Percentiles rank a stretch among this genome's conserved stretches.
Conservation (phyloP, 2,329 filamentous ascomycete genomes). For the Byssoonygena ceratinophila region DNA sequence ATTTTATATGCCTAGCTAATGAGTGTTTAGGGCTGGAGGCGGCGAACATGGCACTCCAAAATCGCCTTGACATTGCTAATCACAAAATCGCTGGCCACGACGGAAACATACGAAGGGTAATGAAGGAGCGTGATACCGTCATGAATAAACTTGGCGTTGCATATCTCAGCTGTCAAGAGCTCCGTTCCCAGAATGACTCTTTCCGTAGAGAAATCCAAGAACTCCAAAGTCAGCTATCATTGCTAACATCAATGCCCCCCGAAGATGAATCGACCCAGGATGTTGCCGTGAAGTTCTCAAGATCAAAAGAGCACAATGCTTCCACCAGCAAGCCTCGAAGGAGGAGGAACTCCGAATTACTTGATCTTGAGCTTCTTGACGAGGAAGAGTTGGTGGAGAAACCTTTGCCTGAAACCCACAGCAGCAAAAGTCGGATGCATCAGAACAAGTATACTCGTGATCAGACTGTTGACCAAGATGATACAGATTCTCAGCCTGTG, state of each 20-base stretch:
- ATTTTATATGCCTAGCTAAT: slow-evolving; percentile 27
- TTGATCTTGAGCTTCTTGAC: slow-evolving; percentile 9
- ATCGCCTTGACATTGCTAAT: slow-evolving; percentile 45
- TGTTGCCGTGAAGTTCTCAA: not conserved
- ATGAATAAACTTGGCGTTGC: slow-evolving; percentile 48
- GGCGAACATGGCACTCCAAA: slow-evolving; percentile 44
- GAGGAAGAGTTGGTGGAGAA: not conserved
- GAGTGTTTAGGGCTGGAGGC: slow-evolving; percentile 39
- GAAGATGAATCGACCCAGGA: not conserved
- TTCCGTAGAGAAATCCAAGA: slow-evolving; percentile 31
- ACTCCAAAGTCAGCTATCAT: slow-evolving; percentile 30
- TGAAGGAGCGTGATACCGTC: slow-evolving; percentile 48
- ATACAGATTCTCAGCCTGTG: slow-evolving; percentile 13
- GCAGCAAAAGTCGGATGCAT: not conserved
- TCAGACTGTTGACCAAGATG: not conserved
- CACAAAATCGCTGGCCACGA: slow-evolving; percentile 47
- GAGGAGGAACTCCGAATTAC: not conserved
- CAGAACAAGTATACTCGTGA: not conserved
- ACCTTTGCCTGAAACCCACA: not conserved
- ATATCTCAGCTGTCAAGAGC: slow-evolving; percentile 42
- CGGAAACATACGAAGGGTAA: slow-evolving; percentile 44
- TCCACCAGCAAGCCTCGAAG: not conserved
- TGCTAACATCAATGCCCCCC: slow-evolving; percentile 17
- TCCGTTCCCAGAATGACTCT: slow-evolving; percentile 33
- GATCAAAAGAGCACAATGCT: not conserved